These are phyloP conservation scores for Bacidia gigantensis DNA, from an alignment of 495 filamentous ascomycete species.

Conservation along the genomic window DNA sequence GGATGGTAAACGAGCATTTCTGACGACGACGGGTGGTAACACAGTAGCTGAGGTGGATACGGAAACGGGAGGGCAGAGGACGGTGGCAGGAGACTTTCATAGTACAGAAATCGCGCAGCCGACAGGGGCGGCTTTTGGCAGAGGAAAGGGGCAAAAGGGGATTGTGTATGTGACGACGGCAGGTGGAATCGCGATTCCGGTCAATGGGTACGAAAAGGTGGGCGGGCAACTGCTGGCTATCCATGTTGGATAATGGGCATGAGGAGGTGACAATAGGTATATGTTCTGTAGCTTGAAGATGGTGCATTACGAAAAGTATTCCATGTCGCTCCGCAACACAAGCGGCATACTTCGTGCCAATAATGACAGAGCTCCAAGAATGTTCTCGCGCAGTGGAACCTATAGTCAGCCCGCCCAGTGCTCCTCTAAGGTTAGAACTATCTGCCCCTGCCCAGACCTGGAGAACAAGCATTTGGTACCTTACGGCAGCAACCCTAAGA, in stretches of 20 bases:
- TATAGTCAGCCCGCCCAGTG: too few relatives aligned
- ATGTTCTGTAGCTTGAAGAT: too few relatives aligned
- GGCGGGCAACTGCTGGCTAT: conserved; percentile 9
- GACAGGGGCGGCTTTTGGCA: conserved; percentile 5
- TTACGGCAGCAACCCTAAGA: too few relatives aligned
- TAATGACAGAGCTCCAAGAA: too few relatives aligned
- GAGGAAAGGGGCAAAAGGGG: conserved; percentile 4
- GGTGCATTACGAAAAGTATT: too few relatives aligned
- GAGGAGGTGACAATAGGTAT: too few relatives aligned
- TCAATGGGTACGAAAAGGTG: conserved; percentile 3
- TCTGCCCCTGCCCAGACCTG: too few relatives aligned
- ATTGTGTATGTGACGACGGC: conserved; percentile 12
- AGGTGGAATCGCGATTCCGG: neutral
- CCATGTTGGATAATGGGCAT: neutral
- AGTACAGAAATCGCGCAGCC: conserved; percentile 5
- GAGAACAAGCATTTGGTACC: too few relatives aligned
- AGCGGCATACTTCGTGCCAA: too few relatives aligned
- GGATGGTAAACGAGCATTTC: conserved; percentile 6
- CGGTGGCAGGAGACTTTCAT: conserved; percentile 4
- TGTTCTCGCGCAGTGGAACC: too few relatives aligned
- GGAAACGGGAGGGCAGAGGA: conserved; percentile 1
- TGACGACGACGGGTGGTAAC: conserved; percentile 2
- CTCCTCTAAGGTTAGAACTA: too few relatives aligned
- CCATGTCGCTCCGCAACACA: too few relatives aligned
- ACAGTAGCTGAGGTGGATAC: conserved; percentile 3